Base-by-base conservation (phyloP, 371 early-diverging fungal genomes). In the Mycotypha africana region DNA sequence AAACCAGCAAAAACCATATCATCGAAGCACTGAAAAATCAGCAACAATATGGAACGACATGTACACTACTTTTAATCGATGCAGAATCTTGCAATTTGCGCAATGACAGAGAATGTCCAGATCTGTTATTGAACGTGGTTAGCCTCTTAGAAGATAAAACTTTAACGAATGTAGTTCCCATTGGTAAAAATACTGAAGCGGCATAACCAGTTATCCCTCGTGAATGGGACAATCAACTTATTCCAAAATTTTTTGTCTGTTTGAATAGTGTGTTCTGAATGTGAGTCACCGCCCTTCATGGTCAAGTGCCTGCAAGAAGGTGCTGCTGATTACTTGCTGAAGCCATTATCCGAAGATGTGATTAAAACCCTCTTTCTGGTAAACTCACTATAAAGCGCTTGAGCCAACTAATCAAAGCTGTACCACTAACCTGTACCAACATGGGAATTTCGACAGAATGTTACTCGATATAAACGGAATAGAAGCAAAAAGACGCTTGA, bases 281-380 rank as follows among this genome's bases (percentile, higher is more conserved):
- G 43, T 15, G 69, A 69, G 30, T 59, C 60, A 15, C 56, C 69
- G 1, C 33, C 61, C 1, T 71, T 61, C 34, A 72, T 75, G 72
- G 38, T 65, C 7, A 53, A 67, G 20, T 71, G 76, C 25, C 42
- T 81, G 32, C 53, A 72, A 17, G 40, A 68, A 24, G 81, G 81
- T 2, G 78, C 79, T n/a, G 73, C 70, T 1, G 81, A 81, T 56
- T 78, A 65, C 28, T 47, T 81, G 36, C 24, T 81, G 3, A 81
- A 78, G 38, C 81, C 81, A 3, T 41, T 78, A 16, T 58, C 62
- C 15, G 45, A 57, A 41, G 73, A 77, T 32, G 63, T 62, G 2
- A 59, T 74, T 19, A 74, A 73, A 51, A 77, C 78, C 0, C 40
- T 81, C 20, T 78, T 77, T 49, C 49, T 81, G 68, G 81, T 78